Evolutionary conservation across 2,329 filamentous ascomycete genomes (phyloP).

Genomic region (Aspergillus brasiliensis): DNA sequence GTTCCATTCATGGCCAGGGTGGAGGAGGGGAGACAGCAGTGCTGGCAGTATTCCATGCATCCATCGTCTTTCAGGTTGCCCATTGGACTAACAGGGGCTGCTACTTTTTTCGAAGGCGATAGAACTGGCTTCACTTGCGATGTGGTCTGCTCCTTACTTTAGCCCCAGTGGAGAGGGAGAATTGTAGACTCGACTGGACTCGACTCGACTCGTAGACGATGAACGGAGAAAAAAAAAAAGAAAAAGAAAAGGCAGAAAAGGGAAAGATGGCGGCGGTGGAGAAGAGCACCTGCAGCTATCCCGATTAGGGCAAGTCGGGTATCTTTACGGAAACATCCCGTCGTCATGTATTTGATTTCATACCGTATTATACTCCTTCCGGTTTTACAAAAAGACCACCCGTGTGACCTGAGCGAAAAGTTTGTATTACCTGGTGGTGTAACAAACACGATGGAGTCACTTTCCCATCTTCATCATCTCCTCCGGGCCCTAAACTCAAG

Average conservation of each 20-base stretch:
- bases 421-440: not conserved
- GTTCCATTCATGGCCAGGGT: not conserved
- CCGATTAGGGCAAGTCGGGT: not conserved
- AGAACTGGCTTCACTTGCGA: not conserved
- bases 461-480: too few relatives aligned
- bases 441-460: not conserved
- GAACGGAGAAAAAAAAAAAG: not conserved
- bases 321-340: not conserved
- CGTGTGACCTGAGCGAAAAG: not conserved
- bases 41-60: not conserved
- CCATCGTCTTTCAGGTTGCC: not conserved
- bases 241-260: not conserved
- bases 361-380: not conserved
- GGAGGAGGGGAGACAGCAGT: not conserved
- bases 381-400: not conserved
- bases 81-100: not conserved
- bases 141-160: not conserved
- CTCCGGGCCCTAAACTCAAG: not conserved
- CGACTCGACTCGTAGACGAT: not conserved
- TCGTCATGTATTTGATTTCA: not conserved
- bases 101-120: too few relatives aligned
- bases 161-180: not conserved
- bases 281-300: constrained; percentile 1
- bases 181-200: constrained; percentile 2
- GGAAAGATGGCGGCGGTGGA: not conserved